Evolutionary conservation across 148 eudicot genomes (phyloP).

Genomic region (Rhododendron vialii): DNA sequence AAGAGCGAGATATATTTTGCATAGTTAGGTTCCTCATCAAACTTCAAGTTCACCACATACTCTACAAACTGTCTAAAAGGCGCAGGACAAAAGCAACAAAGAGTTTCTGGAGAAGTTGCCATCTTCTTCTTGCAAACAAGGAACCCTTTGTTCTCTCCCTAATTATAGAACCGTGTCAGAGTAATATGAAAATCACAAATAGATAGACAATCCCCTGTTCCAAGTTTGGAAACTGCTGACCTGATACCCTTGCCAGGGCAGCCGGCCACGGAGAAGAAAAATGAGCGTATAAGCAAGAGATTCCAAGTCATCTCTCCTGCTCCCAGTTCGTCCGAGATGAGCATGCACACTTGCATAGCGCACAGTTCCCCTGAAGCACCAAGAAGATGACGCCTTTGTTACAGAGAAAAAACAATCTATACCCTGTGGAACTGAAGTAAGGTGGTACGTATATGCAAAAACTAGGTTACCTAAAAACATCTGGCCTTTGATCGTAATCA

Average conservation of each 20-base stretch:
- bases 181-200: neutral
- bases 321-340: conserved; percentile 91
- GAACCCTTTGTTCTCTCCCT: conserved; percentile 96
- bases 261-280: conserved; percentile 89
- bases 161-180: conserved; percentile 7
- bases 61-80: conserved; percentile 81
- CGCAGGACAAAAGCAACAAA: conserved; percentile 75
- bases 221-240: conserved; percentile 17
- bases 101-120: conserved; percentile 85
- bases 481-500: conserved; percentile 92
- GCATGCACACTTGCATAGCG: conserved; percentile 99
- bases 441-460: neutral
- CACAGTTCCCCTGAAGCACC: conserved; percentile 71
- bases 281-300: conserved; percentile 92
- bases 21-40: conserved; percentile 92
- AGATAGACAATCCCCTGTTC: conserved; percentile 6
- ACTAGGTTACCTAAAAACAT: conserved; percentile 67
- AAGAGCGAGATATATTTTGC: conserved; percentile 82
- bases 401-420: neutral
- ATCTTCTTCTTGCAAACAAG: conserved; percentile 96
- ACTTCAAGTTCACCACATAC: conserved; percentile 83
- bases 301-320: conserved; percentile 93
- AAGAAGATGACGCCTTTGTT: conserved; percentile 6
- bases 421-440: neutral
- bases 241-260: conserved; percentile 98